Percentiles rank a stretch among this genome's conserved stretches.
phyloP scores from a whole-genome alignment of 805 yeast species.

The Ogataea nakhonphanomensis region DNA sequence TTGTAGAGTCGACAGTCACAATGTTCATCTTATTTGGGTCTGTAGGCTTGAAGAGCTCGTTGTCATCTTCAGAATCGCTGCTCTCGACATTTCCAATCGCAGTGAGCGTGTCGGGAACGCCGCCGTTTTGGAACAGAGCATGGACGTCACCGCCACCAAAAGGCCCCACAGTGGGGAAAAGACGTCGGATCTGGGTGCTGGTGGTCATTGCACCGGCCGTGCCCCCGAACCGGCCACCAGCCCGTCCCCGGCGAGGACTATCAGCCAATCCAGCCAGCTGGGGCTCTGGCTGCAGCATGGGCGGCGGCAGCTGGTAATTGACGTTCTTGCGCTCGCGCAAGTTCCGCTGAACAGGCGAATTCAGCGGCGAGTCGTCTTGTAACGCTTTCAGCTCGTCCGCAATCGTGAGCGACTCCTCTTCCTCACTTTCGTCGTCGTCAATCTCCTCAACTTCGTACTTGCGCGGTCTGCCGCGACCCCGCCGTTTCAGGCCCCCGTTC shows the following conservation, averaged over 20 bases:
- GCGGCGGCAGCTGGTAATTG: slow-evolving; percentile 83
- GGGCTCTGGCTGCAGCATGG: slow-evolving; percentile 46
- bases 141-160: slow-evolving; percentile 95
- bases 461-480: slow-evolving; percentile 9
- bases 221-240: slow-evolving; percentile 25
- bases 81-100: slow-evolving; percentile 39
- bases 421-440: slow-evolving; percentile 13
- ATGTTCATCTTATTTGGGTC: slow-evolving; percentile 29
- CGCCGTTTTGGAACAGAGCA: slow-evolving; percentile 68
- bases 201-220: slow-evolving; percentile 18
- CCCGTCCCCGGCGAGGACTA: slow-evolving; percentile 15
- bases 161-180: slow-evolving; percentile 95
- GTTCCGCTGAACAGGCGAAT: slow-evolving; percentile 46
- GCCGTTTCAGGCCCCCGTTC: slow-evolving; percentile 10
- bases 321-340: slow-evolving; percentile 68
- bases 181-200: slow-evolving; percentile 51
- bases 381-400: slow-evolving; percentile 66
- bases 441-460: slow-evolving; percentile 12
- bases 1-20: slow-evolving; percentile 17
- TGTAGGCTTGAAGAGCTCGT: slow-evolving; percentile 35
- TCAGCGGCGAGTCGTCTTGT: slow-evolving; percentile 53
- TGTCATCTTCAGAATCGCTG: slow-evolving; percentile 48
- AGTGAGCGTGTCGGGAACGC: slow-evolving; percentile 43
- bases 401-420: slow-evolving; percentile 35
- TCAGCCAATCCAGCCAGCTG: slow-evolving; percentile 8